phyloP scores from a whole-genome alignment of 1,284 basidiomycete species.

The Pascua guehoae region DNA sequence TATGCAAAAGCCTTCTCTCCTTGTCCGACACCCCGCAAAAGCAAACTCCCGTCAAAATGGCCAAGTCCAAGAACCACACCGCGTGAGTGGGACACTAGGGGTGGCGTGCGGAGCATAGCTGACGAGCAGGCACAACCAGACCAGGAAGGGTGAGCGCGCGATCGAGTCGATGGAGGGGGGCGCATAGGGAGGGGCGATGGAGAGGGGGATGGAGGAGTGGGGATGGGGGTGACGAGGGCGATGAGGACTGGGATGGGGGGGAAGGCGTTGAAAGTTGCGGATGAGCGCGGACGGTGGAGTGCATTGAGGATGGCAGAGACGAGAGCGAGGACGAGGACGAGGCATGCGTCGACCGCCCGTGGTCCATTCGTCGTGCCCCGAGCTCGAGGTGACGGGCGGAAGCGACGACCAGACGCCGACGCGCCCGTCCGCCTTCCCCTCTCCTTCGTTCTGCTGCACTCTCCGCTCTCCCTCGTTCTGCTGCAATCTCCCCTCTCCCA shows the following conservation, averaged over 20 bases:
- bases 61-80: conserved; percentile 60
- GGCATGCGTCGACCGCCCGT: too few relatives aligned
- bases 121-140: conserved; percentile 81
- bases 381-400: too few relatives aligned
- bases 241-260: neutral
- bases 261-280: neutral
- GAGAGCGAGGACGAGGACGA: conserved; percentile 4
- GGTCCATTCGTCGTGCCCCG: too few relatives aligned
- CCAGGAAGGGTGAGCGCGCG: conserved; percentile 51
- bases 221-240: conserved; percentile 3
- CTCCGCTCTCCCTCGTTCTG: too few relatives aligned
- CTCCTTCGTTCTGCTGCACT: too few relatives aligned
- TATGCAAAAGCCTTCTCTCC: neutral
- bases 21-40: conserved; percentile 6
- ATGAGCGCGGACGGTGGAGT: too few relatives aligned
- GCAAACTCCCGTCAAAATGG: conserved; percentile 39
- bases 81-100: conserved; percentile 41
- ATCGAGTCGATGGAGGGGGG: neutral
- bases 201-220: too few relatives aligned
- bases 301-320: neutral
- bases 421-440: too few relatives aligned
- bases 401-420: too few relatives aligned
- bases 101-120: too few relatives aligned
- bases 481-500: too few relatives aligned
- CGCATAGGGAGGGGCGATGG: too few relatives aligned